Conservation (phyloP, 1,284 basidiomycete genomes). For the Irpex sp. region DNA sequence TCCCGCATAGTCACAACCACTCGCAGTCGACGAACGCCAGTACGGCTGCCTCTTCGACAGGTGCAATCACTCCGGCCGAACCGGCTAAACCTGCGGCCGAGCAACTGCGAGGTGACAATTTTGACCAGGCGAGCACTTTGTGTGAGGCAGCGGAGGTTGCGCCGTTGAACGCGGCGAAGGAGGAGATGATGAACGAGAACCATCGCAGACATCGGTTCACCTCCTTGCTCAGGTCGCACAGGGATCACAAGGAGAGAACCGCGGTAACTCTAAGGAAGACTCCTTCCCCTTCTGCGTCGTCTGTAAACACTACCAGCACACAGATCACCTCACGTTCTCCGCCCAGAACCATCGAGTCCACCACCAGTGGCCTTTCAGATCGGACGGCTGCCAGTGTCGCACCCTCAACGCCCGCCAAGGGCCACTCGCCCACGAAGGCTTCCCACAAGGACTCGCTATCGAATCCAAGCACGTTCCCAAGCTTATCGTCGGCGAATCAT, state of each 20-base stretch:
- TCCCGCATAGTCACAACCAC: conserved; percentile 49
- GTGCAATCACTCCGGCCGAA: conserved; percentile 33
- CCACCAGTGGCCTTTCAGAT: conserved; percentile 16
- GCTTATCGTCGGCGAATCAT: conserved; percentile 78
- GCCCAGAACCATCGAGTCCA: conserved; percentile 21
- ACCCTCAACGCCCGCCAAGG: conserved; percentile 10
- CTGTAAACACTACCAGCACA: conserved; percentile 18
- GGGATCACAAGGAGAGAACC: conserved; percentile 15
- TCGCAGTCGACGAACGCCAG: conserved; percentile 15
- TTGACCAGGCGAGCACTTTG: conserved; percentile 31
- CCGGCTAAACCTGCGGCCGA: conserved; percentile 30
- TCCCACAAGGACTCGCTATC: conserved; percentile 9
- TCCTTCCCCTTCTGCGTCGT: conserved; percentile 24
- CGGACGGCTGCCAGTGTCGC: background rate
- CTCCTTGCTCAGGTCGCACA: conserved; percentile 22
- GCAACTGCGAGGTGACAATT: conserved; percentile 33
- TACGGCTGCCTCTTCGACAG: conserved; percentile 20
- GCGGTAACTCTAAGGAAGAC: conserved; percentile 15
- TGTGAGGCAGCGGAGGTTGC: conserved; percentile 27
- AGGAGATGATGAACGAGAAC: conserved; percentile 10
- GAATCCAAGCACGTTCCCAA: conserved; percentile 18
- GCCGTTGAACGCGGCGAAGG: conserved; percentile 13
- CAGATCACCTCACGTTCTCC: conserved; percentile 26
- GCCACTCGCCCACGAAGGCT: conserved; percentile 9
- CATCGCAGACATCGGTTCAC: conserved; percentile 20